Conservation (phyloP, 2,329 filamentous ascomycete species). For the Magnaporthiopsis rhizophila region DNA sequence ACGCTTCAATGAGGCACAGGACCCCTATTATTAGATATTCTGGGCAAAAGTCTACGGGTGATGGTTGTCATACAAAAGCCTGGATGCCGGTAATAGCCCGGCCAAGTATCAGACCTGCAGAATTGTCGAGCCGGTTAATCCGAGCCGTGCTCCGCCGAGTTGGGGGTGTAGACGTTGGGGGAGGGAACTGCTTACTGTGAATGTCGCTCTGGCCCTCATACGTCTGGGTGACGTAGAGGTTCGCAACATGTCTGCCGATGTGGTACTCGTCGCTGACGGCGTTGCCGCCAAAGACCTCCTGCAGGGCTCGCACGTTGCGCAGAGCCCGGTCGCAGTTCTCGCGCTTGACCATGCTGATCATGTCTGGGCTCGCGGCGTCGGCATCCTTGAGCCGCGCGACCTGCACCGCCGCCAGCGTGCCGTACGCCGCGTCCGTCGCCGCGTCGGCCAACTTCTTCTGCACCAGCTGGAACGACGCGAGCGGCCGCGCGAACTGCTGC, state of each 20-base stretch:
- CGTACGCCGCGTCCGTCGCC: slow-evolving; percentile 81
- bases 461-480: slow-evolving; percentile 92
- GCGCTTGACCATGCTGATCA: slow-evolving; percentile 95
- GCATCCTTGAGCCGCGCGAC: slow-evolving; percentile 90
- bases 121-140: background rate
- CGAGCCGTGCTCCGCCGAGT: too few relatives aligned
- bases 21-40: too few relatives aligned
- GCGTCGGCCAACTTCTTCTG: slow-evolving; percentile 98
- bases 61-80: slow-evolving; percentile 56
- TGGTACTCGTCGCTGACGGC: slow-evolving; percentile 97
- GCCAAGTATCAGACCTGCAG: slow-evolving; percentile 52
- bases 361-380: slow-evolving; percentile 81
- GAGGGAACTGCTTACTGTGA: slow-evolving; percentile 56
- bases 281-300: slow-evolving; percentile 96
- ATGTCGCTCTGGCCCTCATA: slow-evolving; percentile 99
- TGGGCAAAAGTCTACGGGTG: too few relatives aligned
- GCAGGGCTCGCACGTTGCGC: slow-evolving; percentile 67
- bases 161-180: slow-evolving; percentile 17
- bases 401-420: slow-evolving; percentile 82
- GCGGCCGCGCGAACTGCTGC: slow-evolving; percentile 89
- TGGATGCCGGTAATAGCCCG: slow-evolving; percentile 57
- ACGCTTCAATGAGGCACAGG: too few relatives aligned
- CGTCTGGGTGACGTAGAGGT: slow-evolving; percentile 94
- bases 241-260: slow-evolving; percentile 90
- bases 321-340: slow-evolving; percentile 94